A percentile compares a stretch with the other conserved stretches of the same genome.
These are phyloP conservation scores for Cordyceps cateniannulata DNA, from an alignment of 2,329 filamentous ascomycete species.

Conservation along the genomic window DNA sequence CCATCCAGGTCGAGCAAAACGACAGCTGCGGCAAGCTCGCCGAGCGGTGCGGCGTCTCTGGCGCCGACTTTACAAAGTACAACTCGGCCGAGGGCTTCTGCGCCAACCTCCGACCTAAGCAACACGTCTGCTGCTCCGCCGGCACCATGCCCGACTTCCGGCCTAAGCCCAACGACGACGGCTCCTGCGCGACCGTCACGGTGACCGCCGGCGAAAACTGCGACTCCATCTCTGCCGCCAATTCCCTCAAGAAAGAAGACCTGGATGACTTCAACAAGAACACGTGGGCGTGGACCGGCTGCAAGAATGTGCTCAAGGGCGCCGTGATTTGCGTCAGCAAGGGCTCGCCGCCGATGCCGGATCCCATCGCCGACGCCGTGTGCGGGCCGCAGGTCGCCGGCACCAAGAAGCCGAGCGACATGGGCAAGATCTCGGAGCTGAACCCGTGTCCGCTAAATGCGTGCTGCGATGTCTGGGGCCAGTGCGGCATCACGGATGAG, in stretches of 20 bases:
- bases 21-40: conserved; percentile 30
- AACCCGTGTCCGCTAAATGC: conserved; percentile 25
- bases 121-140: conserved; percentile 36
- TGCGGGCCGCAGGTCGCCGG: conserved; percentile 25
- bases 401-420: conserved; percentile 15
- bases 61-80: conserved; percentile 26
- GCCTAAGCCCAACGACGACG: too few species aligned
- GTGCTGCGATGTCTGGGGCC: conserved; percentile 32
- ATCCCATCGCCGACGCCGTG: conserved; percentile 16
- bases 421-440: conserved; percentile 18
- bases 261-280: conserved; percentile 26
- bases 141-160: too few species aligned
- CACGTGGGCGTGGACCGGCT: conserved; percentile 24
- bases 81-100: conserved; percentile 24
- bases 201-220: conserved; percentile 8
- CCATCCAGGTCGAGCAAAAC: conserved; percentile 22
- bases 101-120: conserved; percentile 19
- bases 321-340: conserved; percentile 23
- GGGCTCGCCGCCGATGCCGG: conserved; percentile 24
- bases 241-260: conserved; percentile 30
- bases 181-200: conserved; percentile 19
- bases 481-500: conserved; percentile 33
- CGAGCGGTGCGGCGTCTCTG: conserved; percentile 28
- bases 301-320: conserved; percentile 11
- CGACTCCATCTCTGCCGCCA: conserved; percentile 19